These are phyloP conservation scores for Zanthoxylum bungeanum DNA, from an alignment of 345 rosid species.

Conservation along the genomic window DNA sequence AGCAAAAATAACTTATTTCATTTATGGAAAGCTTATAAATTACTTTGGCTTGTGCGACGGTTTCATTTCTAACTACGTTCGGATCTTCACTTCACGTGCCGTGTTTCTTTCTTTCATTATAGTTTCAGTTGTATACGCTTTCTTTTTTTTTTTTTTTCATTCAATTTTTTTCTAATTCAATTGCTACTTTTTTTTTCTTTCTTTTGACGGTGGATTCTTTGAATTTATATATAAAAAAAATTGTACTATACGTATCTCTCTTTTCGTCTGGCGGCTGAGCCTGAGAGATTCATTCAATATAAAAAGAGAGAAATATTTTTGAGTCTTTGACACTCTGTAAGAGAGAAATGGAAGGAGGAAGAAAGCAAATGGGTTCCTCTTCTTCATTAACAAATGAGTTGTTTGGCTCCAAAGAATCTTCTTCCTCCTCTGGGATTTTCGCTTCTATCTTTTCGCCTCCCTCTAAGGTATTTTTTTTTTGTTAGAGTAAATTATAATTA, in stretches of 20 bases:
- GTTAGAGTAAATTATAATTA: no score
- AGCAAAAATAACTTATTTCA: no score
- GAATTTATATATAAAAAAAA: background rate
- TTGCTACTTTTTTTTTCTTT: background rate
- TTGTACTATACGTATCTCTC: constrained; percentile 13
- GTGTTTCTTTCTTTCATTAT: background rate
- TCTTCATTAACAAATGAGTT: constrained; percentile 58
- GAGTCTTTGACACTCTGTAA: background rate
- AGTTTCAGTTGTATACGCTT: background rate
- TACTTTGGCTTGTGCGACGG: background rate
- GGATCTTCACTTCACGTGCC: constrained; percentile 46
- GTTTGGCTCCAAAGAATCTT: constrained; percentile 61
- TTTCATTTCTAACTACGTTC: background rate
- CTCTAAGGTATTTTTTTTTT: constrained; percentile 49
- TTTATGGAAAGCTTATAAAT: constrained; percentile 1
- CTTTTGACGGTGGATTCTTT: constrained; percentile 23
- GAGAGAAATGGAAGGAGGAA: constrained; percentile 56
- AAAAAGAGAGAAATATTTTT: background rate
- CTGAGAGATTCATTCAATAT: background rate
- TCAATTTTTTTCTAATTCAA: background rate
- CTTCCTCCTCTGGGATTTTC: constrained; percentile 55
- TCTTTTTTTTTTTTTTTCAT: background rate
- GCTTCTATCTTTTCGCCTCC: constrained; percentile 63
- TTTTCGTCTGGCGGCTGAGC: constrained; percentile 16
- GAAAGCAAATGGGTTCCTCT: constrained; percentile 36